Base-by-base conservation (phyloP, 805 yeast genomes). In the Candida pini region DNA sequence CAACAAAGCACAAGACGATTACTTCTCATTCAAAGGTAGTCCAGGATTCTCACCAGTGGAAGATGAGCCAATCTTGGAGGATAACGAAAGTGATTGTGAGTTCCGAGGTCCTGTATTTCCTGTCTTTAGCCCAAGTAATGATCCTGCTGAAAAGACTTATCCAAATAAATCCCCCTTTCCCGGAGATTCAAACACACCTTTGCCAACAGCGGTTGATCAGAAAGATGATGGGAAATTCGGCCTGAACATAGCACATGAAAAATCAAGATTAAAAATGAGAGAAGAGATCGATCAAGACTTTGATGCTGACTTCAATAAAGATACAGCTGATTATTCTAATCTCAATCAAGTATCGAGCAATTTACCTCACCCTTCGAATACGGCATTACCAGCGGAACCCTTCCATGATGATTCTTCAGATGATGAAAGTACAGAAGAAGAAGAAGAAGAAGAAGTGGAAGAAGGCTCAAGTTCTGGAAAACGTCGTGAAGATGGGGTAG, bases 211-310 rank as follows among this genome's bases (percentile, higher is more conserved):
- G 7, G 8, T 4, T 5, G 25, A 7, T 12, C 14, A 6, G 12
- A 16, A 16, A 13, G 12, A n/a, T n/a, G 18, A 12, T 6, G 15
- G 10, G 23, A 9, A 5, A 20, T 7, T 6, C 10, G 26, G 23
- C 15, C 15, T 6, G 7, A 10, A 9, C 9, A 16, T 27, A 19
- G 19, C 14, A n/a, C 26, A 14, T 2, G 30, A 23, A n/a, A 33
- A 39, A 14, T 30, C 35, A 13, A 30, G 34, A 17, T 9, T 21
- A 6, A 28, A 30, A 26, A 40, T 49, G 9, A 18, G 41, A 21
- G 36, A 40, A 15, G 53, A 54, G 26, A 52, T 58, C 9, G 61
- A 57, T 33, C 47, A 55, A 19, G 63, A 58, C 38, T 57, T 58
- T 24, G 58, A 57, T 33, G 45, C 45, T 14, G 58, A 51, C 27